Base-by-base conservation (phyloP, 78 protist genomes). In the Isochrysis galbana region DNA sequence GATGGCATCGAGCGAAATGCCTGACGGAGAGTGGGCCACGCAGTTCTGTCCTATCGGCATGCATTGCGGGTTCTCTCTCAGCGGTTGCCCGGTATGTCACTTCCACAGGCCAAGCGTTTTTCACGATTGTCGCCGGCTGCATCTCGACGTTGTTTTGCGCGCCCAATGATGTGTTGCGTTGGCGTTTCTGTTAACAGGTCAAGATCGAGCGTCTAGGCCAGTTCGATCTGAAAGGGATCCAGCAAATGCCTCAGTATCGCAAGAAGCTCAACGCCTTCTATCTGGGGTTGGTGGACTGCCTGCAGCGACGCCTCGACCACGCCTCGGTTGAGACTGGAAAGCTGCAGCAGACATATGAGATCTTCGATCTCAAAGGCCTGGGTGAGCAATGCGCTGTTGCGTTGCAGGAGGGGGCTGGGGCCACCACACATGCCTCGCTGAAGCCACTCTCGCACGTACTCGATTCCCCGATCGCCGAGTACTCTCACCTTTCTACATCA, bases 1-100 rank as follows among this genome's bases (percentile, higher is more conserved):
- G 61, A 51, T 51, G 61, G 61, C 61, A n/a, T n/a, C 84, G 26
- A 2, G 34, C 5, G 84, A 77, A 46, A 77, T 77, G 84, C 44
- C 84, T 23, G 17, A 77, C n/a, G 84, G 84, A 1, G 74, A 77
- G 46, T 77, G 44, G 44, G 84, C 84, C 34, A 77, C 84, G n/a
- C 47, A 77, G 84, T 77, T 22, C 46, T 1, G 19, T 3, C 26
- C 84, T 29, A 77, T 77, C 0, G 84, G 84, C 47, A 36, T 77
- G 36, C 21, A 77, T 32, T 61, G 74, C 14, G 74, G 74, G 36
- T 61, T 23, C 14, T 3, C 74, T 23, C 4, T 3, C 7, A 61
- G 26, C 74, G 74, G 61, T 14, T 51, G 61, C 61, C 61, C 61
- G 61, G 61, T 51, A n/a, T n/a, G n/a, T n/a, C n/a, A n/a, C n/a